Conservation (phyloP, 2,329 filamentous ascomycete species). For the Botrytis hyacinthi region DNA sequence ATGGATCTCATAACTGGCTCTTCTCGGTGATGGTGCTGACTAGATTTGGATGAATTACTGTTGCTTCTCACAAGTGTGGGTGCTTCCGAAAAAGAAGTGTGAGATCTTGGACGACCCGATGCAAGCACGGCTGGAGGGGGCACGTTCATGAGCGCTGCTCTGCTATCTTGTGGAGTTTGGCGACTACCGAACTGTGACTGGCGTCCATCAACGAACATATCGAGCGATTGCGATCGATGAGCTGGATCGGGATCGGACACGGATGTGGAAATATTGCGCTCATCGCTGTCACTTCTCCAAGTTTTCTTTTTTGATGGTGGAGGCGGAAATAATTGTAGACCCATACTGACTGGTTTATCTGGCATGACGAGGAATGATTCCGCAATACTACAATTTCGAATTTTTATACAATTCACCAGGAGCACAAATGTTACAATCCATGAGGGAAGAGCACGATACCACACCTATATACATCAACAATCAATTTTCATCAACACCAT, state of each 20-base stretch:
- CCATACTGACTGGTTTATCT: constrained; percentile 33
- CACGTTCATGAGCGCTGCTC: constrained; percentile 28
- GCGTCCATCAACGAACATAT: constrained; percentile 24
- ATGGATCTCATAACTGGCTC: constrained; percentile 62
- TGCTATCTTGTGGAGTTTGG: constrained; percentile 26
- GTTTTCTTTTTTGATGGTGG: constrained; percentile 34
- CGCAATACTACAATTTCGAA: constrained; percentile 16
- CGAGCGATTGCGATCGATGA: constrained; percentile 27
- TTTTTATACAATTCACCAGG: constrained; percentile 3
- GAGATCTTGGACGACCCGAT: constrained; percentile 43
- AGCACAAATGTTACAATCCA: constrained; percentile 1
- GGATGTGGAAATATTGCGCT: constrained; percentile 30
- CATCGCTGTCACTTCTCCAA: constrained; percentile 34
- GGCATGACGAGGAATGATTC: constrained; percentile 28
- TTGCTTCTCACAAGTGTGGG: constrained; percentile 50
- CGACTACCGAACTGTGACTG: constrained; percentile 28
- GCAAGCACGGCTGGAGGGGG: constrained; percentile 33
- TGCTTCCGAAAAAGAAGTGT: constrained; percentile 52
- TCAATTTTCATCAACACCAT: not conserved
- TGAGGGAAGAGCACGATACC: constrained; percentile 11
- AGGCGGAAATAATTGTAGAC: constrained; percentile 38
- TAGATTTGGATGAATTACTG: constrained; percentile 53
- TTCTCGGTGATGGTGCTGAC: constrained; percentile 52
- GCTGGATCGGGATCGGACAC: constrained; percentile 30
- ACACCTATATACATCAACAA: constrained; percentile 21